These are phyloP conservation scores for Gracilaria vermiculophylla DNA, from an alignment of 23 red algal genomes.

Conservation along the genomic window DNA sequence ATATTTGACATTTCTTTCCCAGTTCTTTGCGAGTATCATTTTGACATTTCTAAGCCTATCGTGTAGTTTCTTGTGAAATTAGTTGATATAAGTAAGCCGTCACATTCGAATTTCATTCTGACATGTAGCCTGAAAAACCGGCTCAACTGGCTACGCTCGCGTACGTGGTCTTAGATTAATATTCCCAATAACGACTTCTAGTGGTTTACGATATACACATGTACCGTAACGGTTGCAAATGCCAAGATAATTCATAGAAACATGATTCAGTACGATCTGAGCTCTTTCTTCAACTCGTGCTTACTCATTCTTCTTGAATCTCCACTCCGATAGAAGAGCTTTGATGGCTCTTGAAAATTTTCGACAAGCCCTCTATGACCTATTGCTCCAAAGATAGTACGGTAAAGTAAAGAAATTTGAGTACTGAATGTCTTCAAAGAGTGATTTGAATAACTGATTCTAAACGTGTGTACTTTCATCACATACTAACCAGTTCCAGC, in stretches of 20 bases:
- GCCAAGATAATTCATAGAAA: neutral
- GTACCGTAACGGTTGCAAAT: neutral
- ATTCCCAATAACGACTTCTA: neutral
- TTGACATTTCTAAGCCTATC: too few relatives aligned
- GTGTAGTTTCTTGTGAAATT: too few relatives aligned
- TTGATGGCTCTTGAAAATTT: neutral
- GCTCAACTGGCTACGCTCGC: too few relatives aligned
- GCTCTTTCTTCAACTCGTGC: neutral
- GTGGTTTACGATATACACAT: neutral
- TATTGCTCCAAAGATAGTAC: conserved; percentile 8
- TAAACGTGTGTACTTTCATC: neutral
- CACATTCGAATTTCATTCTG: too few relatives aligned
- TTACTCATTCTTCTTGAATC: neutral
- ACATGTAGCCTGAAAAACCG: too few relatives aligned
- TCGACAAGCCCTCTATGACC: neutral
- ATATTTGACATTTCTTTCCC: too few relatives aligned
- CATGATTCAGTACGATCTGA: neutral
- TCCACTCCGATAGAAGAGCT: neutral
- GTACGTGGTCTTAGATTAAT: too few relatives aligned
- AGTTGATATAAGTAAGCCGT: too few relatives aligned
- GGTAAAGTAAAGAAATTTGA: neutral
- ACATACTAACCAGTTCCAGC: neutral
- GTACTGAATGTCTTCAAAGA: neutral
- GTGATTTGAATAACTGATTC: neutral
- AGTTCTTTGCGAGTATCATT: too few relatives aligned